Conservation (phyloP, 306 rosid species). For the Fagus sylvatica region DNA sequence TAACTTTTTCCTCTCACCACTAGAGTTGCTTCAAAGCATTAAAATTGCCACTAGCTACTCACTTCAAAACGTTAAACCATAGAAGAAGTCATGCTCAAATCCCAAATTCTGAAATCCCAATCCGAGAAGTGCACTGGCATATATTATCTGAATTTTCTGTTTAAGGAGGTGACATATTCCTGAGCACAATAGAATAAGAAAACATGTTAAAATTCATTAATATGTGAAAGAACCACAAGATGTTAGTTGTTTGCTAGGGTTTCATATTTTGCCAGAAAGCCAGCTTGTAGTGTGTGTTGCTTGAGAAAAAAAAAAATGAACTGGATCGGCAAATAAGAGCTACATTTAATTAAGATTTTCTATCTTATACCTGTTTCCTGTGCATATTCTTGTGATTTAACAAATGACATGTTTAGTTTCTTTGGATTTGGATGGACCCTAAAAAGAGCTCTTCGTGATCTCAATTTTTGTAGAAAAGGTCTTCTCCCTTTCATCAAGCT, state of each 20-base stretch:
- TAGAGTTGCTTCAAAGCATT: constrained; percentile 3
- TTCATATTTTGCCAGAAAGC: background rate
- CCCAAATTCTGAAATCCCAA: constrained; percentile 36
- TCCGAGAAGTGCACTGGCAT: constrained; percentile 30
- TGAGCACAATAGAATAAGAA: constrained; percentile 23
- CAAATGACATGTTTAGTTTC: background rate
- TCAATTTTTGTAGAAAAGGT: constrained; percentile 19
- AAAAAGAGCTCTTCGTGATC: constrained; percentile 23
- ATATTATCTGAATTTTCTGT: constrained; percentile 26
- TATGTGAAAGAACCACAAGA: constrained; percentile 1
- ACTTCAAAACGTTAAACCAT: constrained; percentile 26
- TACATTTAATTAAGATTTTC: background rate
- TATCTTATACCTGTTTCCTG: constrained; percentile 27
- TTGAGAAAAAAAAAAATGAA: constrained; percentile 2
- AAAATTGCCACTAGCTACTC: background rate
- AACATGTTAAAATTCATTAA: background rate
- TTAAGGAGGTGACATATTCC: constrained; percentile 29
- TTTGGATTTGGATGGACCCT: constrained; percentile 8
- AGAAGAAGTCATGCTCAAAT: constrained; percentile 37
- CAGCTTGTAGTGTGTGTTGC: background rate
- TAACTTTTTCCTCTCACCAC: background rate
- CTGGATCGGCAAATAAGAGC: background rate
- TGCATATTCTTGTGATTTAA: constrained; percentile 19
- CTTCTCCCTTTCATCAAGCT: constrained; percentile 5
- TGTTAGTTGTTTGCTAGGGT: background rate